Evolutionary conservation across 148 eudicot species (phyloP).

Genomic region (Fagopyrum homotropicum): DNA sequence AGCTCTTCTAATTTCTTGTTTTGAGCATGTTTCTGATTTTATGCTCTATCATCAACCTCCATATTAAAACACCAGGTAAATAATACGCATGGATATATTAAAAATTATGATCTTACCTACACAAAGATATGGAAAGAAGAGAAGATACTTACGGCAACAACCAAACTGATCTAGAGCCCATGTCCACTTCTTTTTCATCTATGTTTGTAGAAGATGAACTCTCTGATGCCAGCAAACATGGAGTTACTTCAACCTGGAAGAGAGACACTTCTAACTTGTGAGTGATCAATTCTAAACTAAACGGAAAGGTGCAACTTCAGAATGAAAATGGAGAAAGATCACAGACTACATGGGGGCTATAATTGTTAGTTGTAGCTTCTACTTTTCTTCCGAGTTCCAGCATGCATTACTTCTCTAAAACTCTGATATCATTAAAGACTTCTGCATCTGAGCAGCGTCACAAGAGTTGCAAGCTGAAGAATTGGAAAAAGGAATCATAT

Average conservation of each 20-base stretch:
- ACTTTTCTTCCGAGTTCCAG: too few relatives aligned
- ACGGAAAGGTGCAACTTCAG: background rate
- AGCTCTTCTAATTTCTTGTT: too few relatives aligned
- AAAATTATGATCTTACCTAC: background rate
- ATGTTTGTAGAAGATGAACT: conserved; percentile 20
- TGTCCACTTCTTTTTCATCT: conserved; percentile 27
- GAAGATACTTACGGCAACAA: conserved; percentile 69
- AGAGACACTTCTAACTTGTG: conserved; percentile 18
- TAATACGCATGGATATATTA: background rate
- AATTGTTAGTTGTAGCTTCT: too few relatives aligned
- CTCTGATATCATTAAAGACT: too few relatives aligned
- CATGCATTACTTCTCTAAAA: too few relatives aligned
- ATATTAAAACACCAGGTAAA: background rate
- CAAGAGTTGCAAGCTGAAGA: too few relatives aligned
- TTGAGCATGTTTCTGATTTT: too few relatives aligned
- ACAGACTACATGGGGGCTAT: background rate
- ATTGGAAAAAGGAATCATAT: too few relatives aligned
- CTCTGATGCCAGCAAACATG: conserved; percentile 71
- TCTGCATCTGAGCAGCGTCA: too few relatives aligned
- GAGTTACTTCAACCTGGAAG: conserved; percentile 75
- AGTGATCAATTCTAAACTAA: background rate
- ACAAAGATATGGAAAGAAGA: background rate
- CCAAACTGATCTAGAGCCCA: conserved; percentile 64
- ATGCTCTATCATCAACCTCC: background rate
- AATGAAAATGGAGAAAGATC: background rate